Evolutionary conservation across 2,329 filamentous ascomycete genomes (phyloP), one percentile per base, ranked within the genome.

Genomic region (Penicillium sp.): DNA sequence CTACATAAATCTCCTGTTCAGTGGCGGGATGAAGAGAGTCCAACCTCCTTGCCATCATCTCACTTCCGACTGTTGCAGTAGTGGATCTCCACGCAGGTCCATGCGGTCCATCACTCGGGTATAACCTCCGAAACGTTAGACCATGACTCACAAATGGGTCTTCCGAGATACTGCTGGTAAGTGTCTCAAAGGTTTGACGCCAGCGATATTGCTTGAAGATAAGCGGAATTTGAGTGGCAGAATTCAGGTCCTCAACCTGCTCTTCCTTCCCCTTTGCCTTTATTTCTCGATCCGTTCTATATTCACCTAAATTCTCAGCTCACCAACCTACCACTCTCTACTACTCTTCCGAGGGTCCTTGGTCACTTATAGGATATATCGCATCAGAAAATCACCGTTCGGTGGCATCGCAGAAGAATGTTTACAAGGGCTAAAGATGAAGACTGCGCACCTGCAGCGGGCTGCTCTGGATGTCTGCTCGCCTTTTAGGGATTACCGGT

Each of bases 71-170:
- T 51, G 49, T 48, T 28, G 33, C 28, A 33, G 56, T 59, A 33
- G 56, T 59, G 56, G 59, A 62, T 37, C 28, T 46, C 38, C 13
- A 53, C 30, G 35, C 35, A 46, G 53, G 57, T 57, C 57, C 16
- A 52, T 56, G 57, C 57, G 52, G 52, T 43, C 46, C 46, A 52
- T 43, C 52, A 42, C 28, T 30, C 48, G 22, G 26, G 33, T 52
- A 46, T 55, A 57, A 55, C 38, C 55, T 58, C 59, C 59, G 55
- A 55, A 22, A 8, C 45, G 22, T 52, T 43, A 37, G 25, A 43
- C 26, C 26, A 52, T 45, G 46, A 40, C 35, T 67, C 25, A 19
- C 30, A 48, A 48, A 48, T 48, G 26, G 45, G 26, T 48, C 45
- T 30, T 30, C 11, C 26, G 11, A 7, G 26, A 16, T 37, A 37